Evolutionary conservation across 2,329 filamentous ascomycete species (phyloP), one percentile per base, ranked within the genome.

Genomic region (Aspergillus latus): DNA sequence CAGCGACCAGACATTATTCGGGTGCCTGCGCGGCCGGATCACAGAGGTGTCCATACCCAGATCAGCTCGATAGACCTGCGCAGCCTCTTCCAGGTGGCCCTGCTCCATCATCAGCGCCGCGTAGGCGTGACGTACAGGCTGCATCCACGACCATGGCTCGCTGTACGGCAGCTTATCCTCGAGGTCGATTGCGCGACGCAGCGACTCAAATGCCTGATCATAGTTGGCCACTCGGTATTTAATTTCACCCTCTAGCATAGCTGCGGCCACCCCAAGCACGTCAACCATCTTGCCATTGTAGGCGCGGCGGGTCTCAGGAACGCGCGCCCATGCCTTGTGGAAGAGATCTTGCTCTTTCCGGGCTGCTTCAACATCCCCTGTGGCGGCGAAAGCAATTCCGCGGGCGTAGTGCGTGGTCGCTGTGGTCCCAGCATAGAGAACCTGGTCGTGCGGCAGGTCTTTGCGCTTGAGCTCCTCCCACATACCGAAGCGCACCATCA

Each of bases 61-160:
- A 63, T 89, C 86, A 0, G 83, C 84, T 7, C 71, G 75, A 63
- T 88, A 89, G 0, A 84, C 79, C 0, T 66, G 73, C 2, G 78
- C 71, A 0, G 86, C 85, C 50, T 86, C 75, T 9, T 80, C 76
- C 1, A 81, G 71, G 4, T 72, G 73, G 0, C 81, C 84, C 64
- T 88, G 87, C 64, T 90, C 88, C 13, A 89, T 74, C 13, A 88
- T 70, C 1, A 91, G 74, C 0, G 87, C 88, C 1, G 84, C 87
- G 52, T 86, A 86, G 0, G 88, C 87, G 69, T 90, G 88, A 1
- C 87, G 76, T 0, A 84, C 82, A 0, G 88, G 88, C 65, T 88
- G 85, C 87, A 90, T 90, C 88, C 88, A 90, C 0, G 85, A 85
- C 87, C 87, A 89, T 0, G 88, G 88, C 67, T 91, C 88, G 30